Conservation (phyloP, 1,139 yeast species). For the Nakaseomyces uthaithaninus region DNA sequence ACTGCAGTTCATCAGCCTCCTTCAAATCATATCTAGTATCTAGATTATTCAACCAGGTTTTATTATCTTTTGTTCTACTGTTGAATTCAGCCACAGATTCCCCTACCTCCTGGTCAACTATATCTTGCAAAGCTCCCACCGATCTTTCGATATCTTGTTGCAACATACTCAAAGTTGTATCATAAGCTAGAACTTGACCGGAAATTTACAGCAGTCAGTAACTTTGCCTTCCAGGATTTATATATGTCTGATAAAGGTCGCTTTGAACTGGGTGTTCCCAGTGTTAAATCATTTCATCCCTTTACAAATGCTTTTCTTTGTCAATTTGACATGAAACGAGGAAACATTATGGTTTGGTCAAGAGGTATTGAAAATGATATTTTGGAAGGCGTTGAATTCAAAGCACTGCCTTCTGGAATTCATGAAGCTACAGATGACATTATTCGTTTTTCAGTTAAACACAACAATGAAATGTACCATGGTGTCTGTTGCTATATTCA, state of each 20-base stretch:
- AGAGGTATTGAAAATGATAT: constrained; percentile 14
- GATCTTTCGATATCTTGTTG: constrained; percentile 23
- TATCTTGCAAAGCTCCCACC: constrained; percentile 17
- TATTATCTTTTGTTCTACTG: constrained; percentile 19
- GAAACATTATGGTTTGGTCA: constrained; percentile 29
- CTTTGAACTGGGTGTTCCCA: neutral
- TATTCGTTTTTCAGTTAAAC: constrained; percentile 41
- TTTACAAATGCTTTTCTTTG: constrained; percentile 17
- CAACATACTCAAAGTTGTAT: constrained; percentile 5
- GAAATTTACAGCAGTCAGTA: neutral
- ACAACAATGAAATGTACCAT: constrained; percentile 26
- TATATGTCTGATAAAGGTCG: neutral
- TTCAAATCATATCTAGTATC: constrained; percentile 14
- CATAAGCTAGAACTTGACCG: neutral
- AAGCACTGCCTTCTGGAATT: constrained; percentile 76
- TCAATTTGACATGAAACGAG: constrained; percentile 30
- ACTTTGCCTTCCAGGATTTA: constrained; percentile 2
- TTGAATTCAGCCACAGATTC: constrained; percentile 23
- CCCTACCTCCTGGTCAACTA: constrained; percentile 19
- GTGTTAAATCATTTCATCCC: constrained; percentile 11
- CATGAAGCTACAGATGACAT: constrained; percentile 53
- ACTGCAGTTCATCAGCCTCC: constrained; percentile 14
- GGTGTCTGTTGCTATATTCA: constrained; percentile 47
- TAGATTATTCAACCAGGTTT: constrained; percentile 19
- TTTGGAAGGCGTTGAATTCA: constrained; percentile 52